Percentiles rank a stretch among this genome's conserved stretches.
phyloP scores from a whole-genome alignment of 202 grass and related monocot species.

The Musa balbisiana region DNA sequence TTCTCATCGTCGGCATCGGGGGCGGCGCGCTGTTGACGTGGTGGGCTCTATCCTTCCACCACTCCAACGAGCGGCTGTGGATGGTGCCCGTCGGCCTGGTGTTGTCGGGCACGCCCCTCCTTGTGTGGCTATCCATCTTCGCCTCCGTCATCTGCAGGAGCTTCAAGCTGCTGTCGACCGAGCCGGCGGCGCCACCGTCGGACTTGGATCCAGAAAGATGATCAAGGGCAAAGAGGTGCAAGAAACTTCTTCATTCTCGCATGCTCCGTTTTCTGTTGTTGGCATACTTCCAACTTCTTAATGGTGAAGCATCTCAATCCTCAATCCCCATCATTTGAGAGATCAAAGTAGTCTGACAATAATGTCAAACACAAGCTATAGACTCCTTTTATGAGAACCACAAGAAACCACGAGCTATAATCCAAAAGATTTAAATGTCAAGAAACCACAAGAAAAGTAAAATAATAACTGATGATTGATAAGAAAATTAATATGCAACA shows the following conservation, averaged over 20 bases:
- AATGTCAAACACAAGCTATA: too few species aligned
- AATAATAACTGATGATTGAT: too few species aligned
- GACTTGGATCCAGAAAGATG: not conserved
- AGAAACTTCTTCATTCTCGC: not conserved
- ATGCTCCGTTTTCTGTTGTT: too few species aligned
- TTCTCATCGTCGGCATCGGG: not conserved
- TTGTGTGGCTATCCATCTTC: slow-evolving; percentile 16
- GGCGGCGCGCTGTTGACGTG: slow-evolving; percentile 11
- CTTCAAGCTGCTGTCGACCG: not conserved
- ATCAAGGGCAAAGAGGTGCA: not conserved
- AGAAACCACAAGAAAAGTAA: too few species aligned
- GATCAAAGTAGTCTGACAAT: too few species aligned
- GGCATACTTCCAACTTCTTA: too few species aligned
- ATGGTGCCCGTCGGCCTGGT: slow-evolving; percentile 27
- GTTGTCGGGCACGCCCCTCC: slow-evolving; percentile 9
- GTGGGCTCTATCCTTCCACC: slow-evolving; percentile 17
- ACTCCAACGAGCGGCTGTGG: slow-evolving; percentile 19
- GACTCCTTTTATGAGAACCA: too few species aligned
- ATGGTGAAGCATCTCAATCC: too few species aligned
- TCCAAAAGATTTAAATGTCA: too few species aligned
- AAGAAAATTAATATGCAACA: too few species aligned
- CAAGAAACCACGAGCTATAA: too few species aligned
- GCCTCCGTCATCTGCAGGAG: not conserved
- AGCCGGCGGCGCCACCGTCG: not conserved
- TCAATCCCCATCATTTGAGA: too few species aligned